Base-by-base conservation (phyloP, 148 eudicot species). In the Amaranthus hypochondriacus region DNA sequence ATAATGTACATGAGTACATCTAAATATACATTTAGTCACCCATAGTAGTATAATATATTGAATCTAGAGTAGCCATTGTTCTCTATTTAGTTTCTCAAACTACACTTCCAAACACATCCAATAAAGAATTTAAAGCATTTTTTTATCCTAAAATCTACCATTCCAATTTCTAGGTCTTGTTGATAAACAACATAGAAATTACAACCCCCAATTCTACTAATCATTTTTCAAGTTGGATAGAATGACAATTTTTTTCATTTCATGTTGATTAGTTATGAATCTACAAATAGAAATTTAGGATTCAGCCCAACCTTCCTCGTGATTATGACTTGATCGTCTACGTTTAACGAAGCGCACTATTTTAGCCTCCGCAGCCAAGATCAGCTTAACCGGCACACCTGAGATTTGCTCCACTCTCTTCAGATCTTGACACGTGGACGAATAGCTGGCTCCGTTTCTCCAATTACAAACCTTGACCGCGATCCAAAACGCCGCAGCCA, bases 301-400 rank as follows among this genome's bases (percentile, higher is more conserved):
- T 57, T 89, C 93, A 48, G 87, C 90, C 93, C 93, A 89, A 15
- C 90, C 89, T 76, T 89, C 93, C 78, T 79, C 81, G 73, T 77
- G 65, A 72, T 69, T 73, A 18, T 64, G 76, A 49, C 83, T 75
- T 63, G 76, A 21, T 54, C 61, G 51, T 4, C 67, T 51, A 5
- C 75, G 71, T 62, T 72, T 81, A 12, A 79, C 18, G 1, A 76
- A 66, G 10, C 85, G 87, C 61, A 80, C 81, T 43, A 87, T 53
- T 42, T 78, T 81, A 5, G 81, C 62, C 61, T 81, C 88, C 0
- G 84, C 76, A 43, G 83, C 86, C 42, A 81, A 14, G 9, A 89
- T 86, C 66, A 87, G 63, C 84, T 76, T 87, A 47, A 79, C 89
- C 39, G 89, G 89, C 75, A 89, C 91, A 6, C 93, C 89, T 13